Base-by-base conservation (phyloP, 2,329 filamentous ascomycete species). In the Ophiostoma angusticollis region DNA sequence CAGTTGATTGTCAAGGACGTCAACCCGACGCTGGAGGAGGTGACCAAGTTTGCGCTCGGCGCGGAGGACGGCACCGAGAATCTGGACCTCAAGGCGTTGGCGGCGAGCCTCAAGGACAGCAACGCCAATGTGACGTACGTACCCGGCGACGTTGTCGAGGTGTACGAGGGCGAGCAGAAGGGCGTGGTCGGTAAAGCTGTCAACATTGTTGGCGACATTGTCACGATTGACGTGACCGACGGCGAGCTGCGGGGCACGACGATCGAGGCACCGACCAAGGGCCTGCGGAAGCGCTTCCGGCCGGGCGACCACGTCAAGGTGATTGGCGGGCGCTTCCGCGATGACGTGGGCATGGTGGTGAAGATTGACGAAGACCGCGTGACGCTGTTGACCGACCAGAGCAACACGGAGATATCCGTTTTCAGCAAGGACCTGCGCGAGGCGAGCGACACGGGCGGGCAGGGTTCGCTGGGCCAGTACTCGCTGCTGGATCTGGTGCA, bases 301-400 rank as follows among this genome's bases (percentile, higher is more conserved):
- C 73, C 87, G 45, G 91, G 91, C 67, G 91, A 98, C 53, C 91
- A 98, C 55, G 91, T 98, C 65, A 96, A 96, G 65, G 91, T 98
- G 49, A 93, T 95, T 55, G 89, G 91, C 40, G 89, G 87, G 63
- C 82, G 85, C 51, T 96, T 87, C 58, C 78, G 84, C 40, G 91
- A 95, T 51, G 91, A 98, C 61, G 82, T 96, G 31, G 91, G 91
- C 59, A 93, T 95, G 74, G 87, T 98, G 37, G 86, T 96, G 48
- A 84, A 85, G 57, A 91, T 95, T 49, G 80, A 77, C 35, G 85
- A 93, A 44, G 91, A 98, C 56, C 79, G 84, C 28, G 86, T 98
- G 42, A 96, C 91, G 1, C 67, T 98, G 47, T 67, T 98, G 48
- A 94, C 84, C 34, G 91, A 98, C 61, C 85, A 91, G 57, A 91